phyloP scores from a whole-genome alignment of 2,329 filamentous ascomycete species.

The Colletotrichum higginsianum region DNA sequence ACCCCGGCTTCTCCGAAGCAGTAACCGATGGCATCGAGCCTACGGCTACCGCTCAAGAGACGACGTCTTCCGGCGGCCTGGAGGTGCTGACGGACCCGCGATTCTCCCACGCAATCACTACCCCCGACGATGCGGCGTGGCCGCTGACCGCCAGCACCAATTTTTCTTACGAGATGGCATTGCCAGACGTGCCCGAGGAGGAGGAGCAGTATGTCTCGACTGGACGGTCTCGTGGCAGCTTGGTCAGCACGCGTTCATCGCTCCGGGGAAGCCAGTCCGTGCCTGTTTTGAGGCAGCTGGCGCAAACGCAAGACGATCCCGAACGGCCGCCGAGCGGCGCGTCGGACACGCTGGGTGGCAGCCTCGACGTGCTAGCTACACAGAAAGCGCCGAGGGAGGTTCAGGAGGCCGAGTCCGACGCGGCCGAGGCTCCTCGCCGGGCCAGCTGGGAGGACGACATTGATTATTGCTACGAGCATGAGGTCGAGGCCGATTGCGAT shows the following conservation, averaged over 20 bases:
- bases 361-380: conserved; percentile 56
- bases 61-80: conserved; percentile 43
- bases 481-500: conserved; percentile 76
- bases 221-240: conserved; percentile 59
- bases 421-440: conserved; percentile 51
- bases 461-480: conserved; percentile 80
- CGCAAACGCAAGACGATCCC: conserved; percentile 46
- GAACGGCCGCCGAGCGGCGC: conserved; percentile 61
- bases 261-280: conserved; percentile 70
- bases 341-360: conserved; percentile 68
- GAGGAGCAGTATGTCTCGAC: conserved; percentile 64
- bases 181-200: conserved; percentile 75
- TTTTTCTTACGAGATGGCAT: conserved; percentile 57
- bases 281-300: conserved; percentile 65
- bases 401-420: conserved; percentile 45
- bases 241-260: conserved; percentile 65
- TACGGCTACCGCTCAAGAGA: conserved; percentile 37
- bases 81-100: conserved; percentile 46
- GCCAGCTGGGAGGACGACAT: conserved; percentile 79
- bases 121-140: conserved; percentile 60
- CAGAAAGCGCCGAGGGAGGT: conserved; percentile 52
- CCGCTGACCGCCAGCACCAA: conserved; percentile 57
- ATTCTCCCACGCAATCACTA: conserved; percentile 59
- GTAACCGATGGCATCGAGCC: conserved; percentile 46
- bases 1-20: conserved; percentile 58